phyloP scores from a whole-genome alignment of 805 yeast genomes.

The Ogataea trehaloabstinens region DNA sequence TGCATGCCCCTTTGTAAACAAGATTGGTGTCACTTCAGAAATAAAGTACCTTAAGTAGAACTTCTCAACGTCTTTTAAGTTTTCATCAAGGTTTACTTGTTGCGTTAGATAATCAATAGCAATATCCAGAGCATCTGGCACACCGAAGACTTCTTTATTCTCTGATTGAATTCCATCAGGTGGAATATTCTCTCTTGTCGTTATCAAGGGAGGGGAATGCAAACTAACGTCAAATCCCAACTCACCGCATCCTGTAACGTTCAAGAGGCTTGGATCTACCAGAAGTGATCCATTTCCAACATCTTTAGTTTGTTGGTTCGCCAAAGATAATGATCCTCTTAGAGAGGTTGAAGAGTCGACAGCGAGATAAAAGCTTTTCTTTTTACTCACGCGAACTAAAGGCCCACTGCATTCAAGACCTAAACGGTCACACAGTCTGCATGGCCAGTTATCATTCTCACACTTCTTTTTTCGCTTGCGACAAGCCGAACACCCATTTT shows the following conservation, averaged over 20 bases:
- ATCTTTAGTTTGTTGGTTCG: too few relatives aligned
- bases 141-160: neutral
- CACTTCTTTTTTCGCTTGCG: slow-evolving; percentile 26
- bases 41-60: slow-evolving; percentile 26
- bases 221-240: too few relatives aligned
- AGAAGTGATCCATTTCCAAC: too few relatives aligned
- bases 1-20: slow-evolving; percentile 28
- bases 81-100: slow-evolving; percentile 3
- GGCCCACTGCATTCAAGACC: slow-evolving; percentile 14
- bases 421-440: slow-evolving; percentile 19
- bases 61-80: slow-evolving; percentile 18
- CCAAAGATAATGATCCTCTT: too few relatives aligned
- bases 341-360: too few relatives aligned
- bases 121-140: neutral
- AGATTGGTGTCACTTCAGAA: slow-evolving; percentile 23
- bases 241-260: neutral
- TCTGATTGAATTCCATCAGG: too few relatives aligned
- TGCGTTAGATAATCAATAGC: slow-evolving; percentile 1
- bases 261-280: slow-evolving; percentile 5
- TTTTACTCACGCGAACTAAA: too few relatives aligned
- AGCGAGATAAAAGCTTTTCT: too few relatives aligned
- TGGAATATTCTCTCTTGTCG: slow-evolving; percentile 1
- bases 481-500: slow-evolving; percentile 24
- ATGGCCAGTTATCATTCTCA: slow-evolving; percentile 26
- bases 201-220: too few relatives aligned